These are phyloP conservation scores for Acer campestre DNA, from an alignment of 345 rosid species.

Conservation along the genomic window DNA sequence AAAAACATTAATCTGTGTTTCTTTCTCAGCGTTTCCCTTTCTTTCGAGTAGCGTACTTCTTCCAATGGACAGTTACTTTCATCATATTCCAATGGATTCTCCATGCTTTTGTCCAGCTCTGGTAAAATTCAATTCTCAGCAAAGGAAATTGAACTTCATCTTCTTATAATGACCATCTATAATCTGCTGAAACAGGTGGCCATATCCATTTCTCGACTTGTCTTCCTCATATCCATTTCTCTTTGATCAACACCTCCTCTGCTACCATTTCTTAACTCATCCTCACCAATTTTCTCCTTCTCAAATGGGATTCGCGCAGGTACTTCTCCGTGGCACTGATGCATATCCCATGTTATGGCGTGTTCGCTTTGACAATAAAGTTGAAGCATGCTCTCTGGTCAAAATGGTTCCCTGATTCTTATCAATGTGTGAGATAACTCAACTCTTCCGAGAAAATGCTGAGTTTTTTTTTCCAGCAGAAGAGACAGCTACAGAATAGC, in stretches of 20 bases:
- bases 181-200: conserved; percentile 72
- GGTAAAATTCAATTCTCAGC: conserved; percentile 41
- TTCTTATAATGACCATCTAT: neutral
- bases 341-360: conserved; percentile 88
- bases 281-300: neutral
- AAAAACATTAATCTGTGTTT: neutral
- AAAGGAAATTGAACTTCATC: neutral
- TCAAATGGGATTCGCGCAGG: conserved; percentile 46
- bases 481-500: neutral
- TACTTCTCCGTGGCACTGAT: conserved; percentile 79
- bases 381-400: conserved; percentile 60
- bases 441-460: neutral
- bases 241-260: neutral
- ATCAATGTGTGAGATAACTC: conserved; percentile 43
- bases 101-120: conserved; percentile 66
- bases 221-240: conserved; percentile 73
- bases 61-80: conserved; percentile 79
- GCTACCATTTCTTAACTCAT: neutral
- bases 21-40: conserved; percentile 73
- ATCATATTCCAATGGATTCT: conserved; percentile 85
- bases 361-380: conserved; percentile 62
- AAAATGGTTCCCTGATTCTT: conserved; percentile 77
- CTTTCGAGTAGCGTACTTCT: conserved; percentile 90
- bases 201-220: conserved; percentile 92
- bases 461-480: conserved; percentile 14